These are phyloP conservation scores for Fraxinus paxiana DNA, from an alignment of 305 asterid species.

Conservation along the genomic window DNA sequence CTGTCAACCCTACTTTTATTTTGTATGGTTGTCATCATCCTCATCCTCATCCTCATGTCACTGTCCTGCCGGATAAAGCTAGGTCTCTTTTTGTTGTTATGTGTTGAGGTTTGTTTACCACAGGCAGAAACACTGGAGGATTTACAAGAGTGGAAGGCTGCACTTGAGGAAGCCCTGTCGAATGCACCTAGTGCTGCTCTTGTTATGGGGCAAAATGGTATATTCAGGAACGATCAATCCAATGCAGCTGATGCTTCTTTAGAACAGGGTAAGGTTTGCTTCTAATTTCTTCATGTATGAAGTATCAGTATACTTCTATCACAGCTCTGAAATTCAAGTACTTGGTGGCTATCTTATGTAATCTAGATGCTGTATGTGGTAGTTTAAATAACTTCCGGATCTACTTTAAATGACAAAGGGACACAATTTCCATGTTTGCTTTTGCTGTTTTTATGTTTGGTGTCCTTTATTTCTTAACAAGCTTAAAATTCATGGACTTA, in stretches of 20 bases:
- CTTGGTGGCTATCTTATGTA: not conserved
- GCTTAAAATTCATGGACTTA: not conserved
- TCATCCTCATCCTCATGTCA: slow-evolving; percentile 1
- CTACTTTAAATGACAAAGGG: slow-evolving; percentile 1
- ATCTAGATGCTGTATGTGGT: not conserved
- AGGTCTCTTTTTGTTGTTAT: slow-evolving; percentile 13
- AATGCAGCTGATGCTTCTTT: slow-evolving; percentile 55
- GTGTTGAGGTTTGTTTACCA: slow-evolving; percentile 26
- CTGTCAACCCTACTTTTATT: not conserved
- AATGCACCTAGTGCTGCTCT: slow-evolving; percentile 84
- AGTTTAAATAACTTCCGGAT: slow-evolving; percentile 2
- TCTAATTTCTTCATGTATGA: slow-evolving; percentile 6
- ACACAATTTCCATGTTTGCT: not conserved
- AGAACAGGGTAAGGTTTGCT: slow-evolving; percentile 57
- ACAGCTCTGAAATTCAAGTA: not conserved
- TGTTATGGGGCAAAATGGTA: slow-evolving; percentile 76
- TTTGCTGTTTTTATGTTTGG: not conserved
- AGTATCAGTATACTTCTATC: slow-evolving; percentile 1
- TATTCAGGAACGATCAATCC: slow-evolving; percentile 63
- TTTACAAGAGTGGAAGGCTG: slow-evolving; percentile 87
- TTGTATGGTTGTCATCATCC: slow-evolving; percentile 9
- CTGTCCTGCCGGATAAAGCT: not conserved
- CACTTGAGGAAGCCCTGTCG: slow-evolving; percentile 92
- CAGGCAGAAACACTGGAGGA: slow-evolving; percentile 97
- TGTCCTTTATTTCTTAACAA: not conserved